Base-by-base conservation (phyloP, 768 basidiomycete species). In the Pleurotus sapidus region DNA sequence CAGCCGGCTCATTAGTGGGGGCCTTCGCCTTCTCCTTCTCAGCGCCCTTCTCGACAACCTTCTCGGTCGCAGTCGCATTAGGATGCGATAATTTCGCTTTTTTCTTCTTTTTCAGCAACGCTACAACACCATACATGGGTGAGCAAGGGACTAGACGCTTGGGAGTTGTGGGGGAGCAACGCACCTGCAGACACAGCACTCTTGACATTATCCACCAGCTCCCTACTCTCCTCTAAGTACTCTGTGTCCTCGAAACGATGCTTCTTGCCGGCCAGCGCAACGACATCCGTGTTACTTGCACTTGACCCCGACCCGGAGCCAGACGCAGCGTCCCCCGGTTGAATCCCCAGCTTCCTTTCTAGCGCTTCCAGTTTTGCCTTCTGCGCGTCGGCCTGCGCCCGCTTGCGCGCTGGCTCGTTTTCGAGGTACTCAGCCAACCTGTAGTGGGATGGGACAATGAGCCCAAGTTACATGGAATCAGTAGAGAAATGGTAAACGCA, bases 201-300 rank as follows among this genome's bases (percentile, higher is more conserved):
- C 76, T 92, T 91, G 25, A 98, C 95, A 61, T 81, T 86, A 62
- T 96, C 95, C 2, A 93, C 91, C 24, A 98, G 84, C 65, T 97
- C 94, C 69, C 83, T 78, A 64, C 88, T 94, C 74, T 96, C 88
- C 68, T 98, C 95, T 39, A 99, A 68, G 67, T 89, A 99, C 69
- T 94, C 89, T 2, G 85, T 87, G 65, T 99, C 96, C 49, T 98
- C 95, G 46, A 98, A 87, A 24, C 91, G 83, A 63, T 92, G 90
- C 66, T 96, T 97, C 78, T 82, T 87, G 8, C 91, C 90, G 0
- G 85, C 79, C 3, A 81, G 65, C 25, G 68, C 67, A 27, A 67
- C 66, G 3, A 24, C 12, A 38, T 69, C 69, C 0, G 69, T 64
- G 18, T 69, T 59, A 15, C 70, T 69, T 34, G 77, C 72, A n/a